phyloP scores from a whole-genome alignment of 2,329 filamentous ascomycete genomes.

The Dactylellina cionopaga region DNA sequence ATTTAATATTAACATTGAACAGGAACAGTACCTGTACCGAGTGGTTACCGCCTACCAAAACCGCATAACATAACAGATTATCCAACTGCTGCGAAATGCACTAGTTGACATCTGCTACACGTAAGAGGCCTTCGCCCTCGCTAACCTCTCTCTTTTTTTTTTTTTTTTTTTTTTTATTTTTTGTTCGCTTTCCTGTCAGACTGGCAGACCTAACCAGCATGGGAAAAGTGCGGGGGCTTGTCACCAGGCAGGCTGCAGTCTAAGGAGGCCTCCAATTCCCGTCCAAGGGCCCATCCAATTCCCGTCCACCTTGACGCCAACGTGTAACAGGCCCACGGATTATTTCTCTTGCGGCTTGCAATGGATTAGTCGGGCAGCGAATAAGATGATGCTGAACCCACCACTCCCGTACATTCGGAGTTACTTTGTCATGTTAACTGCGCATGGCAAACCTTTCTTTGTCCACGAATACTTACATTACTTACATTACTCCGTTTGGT shows the following conservation, averaged over 20 bases:
- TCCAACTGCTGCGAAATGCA: too few species aligned
- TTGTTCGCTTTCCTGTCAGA: conserved; percentile 9
- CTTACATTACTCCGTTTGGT: too few species aligned
- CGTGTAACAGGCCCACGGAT: conserved; percentile 35
- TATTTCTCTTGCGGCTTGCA: neutral
- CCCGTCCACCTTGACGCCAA: conserved; percentile 31
- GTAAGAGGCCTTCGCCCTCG: neutral
- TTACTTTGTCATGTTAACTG: too few species aligned
- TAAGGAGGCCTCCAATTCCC: too few species aligned
- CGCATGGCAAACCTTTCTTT: too few species aligned
- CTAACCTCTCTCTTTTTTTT: conserved; percentile 4
- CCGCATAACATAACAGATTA: conserved; percentile 12
- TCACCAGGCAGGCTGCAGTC: conserved; percentile 33
- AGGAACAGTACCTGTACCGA: too few species aligned
- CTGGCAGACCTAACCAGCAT: conserved; percentile 3
- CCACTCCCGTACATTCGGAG: too few species aligned
- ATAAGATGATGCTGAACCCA: conserved; percentile 13
- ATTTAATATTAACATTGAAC: too few species aligned
- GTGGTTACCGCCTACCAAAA: conserved; percentile 46
- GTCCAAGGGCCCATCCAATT: conserved; percentile 17
- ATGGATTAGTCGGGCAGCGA: too few species aligned
- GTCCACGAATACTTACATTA: too few species aligned
- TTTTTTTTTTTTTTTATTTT: neutral
- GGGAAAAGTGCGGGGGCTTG: conserved; percentile 30
- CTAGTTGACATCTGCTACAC: conserved; percentile 28